Evolutionary conservation across 2,329 filamentous ascomycete species (phyloP).

Genomic region (Ophidiomyces ophidiicola): DNA sequence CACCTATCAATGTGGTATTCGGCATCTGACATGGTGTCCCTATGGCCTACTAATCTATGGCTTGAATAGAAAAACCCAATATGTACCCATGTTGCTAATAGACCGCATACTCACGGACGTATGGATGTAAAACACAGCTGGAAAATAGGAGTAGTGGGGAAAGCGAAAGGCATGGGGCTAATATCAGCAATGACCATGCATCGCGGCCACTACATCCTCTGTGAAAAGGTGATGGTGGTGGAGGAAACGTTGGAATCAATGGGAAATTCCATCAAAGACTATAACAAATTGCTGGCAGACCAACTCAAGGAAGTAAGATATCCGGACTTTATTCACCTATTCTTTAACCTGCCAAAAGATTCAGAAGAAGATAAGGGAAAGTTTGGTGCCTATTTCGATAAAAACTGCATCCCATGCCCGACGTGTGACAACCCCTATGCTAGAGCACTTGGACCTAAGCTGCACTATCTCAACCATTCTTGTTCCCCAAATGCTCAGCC

Average conservation of each 20-base stretch:
- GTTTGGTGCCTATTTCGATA: constrained; percentile 11
- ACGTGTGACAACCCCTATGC: background rate
- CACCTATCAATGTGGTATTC: too few species aligned
- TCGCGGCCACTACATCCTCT: constrained; percentile 8
- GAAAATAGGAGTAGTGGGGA: background rate
- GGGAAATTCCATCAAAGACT: background rate
- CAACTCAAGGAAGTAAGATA: background rate
- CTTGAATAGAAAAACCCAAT: too few species aligned
- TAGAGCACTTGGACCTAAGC: background rate
- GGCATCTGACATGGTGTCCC: too few species aligned
- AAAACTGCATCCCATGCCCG: constrained; percentile 6
- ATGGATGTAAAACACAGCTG: too few species aligned
- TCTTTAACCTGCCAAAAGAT: constrained; percentile 6
- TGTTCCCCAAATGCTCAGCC: constrained; percentile 20
- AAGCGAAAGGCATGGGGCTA: constrained; percentile 5
- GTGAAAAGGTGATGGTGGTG: constrained; percentile 11
- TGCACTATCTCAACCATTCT: constrained; percentile 18
- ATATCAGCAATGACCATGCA: constrained; percentile 4
- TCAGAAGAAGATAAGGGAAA: constrained; percentile 5
- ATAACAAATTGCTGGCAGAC: constrained; percentile 9
- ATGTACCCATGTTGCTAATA: too few species aligned
- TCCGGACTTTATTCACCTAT: constrained; percentile 2
- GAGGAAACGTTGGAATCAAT: background rate
- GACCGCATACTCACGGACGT: too few species aligned
- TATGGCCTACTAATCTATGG: too few species aligned